Conservation (phyloP, 306 rosid genomes). For the Fragaria vesca region DNA sequence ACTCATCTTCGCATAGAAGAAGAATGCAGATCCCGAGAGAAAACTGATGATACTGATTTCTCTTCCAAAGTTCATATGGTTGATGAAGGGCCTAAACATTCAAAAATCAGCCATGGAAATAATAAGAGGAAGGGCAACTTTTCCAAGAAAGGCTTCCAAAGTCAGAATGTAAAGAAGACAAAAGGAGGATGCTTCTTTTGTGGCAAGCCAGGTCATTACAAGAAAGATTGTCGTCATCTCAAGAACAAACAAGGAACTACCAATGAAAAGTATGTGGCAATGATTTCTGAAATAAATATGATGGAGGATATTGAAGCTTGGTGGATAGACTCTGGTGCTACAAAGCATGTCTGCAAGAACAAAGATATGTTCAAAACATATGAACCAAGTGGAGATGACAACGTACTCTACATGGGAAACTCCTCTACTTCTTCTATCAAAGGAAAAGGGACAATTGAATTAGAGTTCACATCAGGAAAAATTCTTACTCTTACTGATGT, state of each 20-base stretch:
- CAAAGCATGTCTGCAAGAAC: too few species aligned
- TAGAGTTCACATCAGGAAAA: too few species aligned
- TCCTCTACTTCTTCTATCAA: too few species aligned
- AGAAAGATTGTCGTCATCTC: not conserved
- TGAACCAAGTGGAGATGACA: too few species aligned
- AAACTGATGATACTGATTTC: not conserved
- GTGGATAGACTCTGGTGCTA: too few species aligned
- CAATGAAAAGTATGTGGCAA: not conserved
- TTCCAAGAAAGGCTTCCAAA: not conserved
- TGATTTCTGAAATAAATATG: not conserved
- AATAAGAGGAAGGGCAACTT: not conserved
- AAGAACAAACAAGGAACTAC: not conserved
- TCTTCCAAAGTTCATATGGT: not conserved
- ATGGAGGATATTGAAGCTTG: not conserved
- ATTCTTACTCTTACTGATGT: too few species aligned
- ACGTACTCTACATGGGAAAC: too few species aligned
- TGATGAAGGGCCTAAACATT: not conserved
- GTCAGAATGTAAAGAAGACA: not conserved
- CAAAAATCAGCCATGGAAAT: not conserved
- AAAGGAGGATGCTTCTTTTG: not conserved
- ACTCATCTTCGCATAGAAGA: constrained; percentile 1
- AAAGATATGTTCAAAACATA: too few species aligned
- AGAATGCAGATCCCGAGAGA: not conserved
- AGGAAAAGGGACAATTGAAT: too few species aligned
- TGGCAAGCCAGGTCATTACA: not conserved